Conservation (phyloP, 352 stramenopile genomes). For the Globisporangium perplexum region DNA sequence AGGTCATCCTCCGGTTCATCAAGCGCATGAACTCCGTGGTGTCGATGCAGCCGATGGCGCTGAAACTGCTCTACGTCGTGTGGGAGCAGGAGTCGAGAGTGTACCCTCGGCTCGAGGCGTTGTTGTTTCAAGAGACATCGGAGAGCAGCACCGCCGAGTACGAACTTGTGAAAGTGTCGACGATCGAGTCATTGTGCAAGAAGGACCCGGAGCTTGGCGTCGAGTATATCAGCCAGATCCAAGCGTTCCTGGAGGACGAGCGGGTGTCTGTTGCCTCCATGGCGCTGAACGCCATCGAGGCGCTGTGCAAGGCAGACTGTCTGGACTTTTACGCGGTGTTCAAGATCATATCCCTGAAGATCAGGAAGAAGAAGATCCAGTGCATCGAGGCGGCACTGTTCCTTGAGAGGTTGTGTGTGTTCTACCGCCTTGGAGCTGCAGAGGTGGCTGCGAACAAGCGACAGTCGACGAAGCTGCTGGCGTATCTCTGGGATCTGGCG, state of each 20-base stretch:
- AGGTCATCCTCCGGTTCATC: slow-evolving; percentile 61
- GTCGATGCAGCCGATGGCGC: slow-evolving; percentile 33
- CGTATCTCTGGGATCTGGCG: slow-evolving; percentile 44
- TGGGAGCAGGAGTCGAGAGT: slow-evolving; percentile 64
- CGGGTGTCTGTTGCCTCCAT: slow-evolving; percentile 50
- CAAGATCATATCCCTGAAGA: slow-evolving; percentile 68
- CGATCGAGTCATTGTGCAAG: slow-evolving; percentile 57
- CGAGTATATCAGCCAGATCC: slow-evolving; percentile 59
- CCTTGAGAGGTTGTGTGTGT: slow-evolving; percentile 44
- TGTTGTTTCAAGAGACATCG: slow-evolving; percentile 31
- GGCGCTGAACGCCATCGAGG: slow-evolving; percentile 53
- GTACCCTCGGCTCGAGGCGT: slow-evolving; percentile 49
- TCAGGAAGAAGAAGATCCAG: slow-evolving; percentile 56
- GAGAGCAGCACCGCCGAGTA: slow-evolving; percentile 26
- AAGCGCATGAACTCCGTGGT: slow-evolving; percentile 39
- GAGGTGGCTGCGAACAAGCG: slow-evolving; percentile 38
- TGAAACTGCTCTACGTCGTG: slow-evolving; percentile 52
- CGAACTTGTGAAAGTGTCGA: slow-evolving; percentile 46
- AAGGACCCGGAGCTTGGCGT: slow-evolving; percentile 59
- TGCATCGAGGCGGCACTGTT: slow-evolving; percentile 43
- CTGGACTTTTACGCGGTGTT: slow-evolving; percentile 72
- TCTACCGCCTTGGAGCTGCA: slow-evolving; percentile 39
- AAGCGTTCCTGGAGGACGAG: slow-evolving; percentile 46
- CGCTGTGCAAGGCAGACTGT: slow-evolving; percentile 52
- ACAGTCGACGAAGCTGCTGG: slow-evolving; percentile 34